phyloP scores from a whole-genome alignment of 306 rosid species.

The Prunus armeniaca region DNA sequence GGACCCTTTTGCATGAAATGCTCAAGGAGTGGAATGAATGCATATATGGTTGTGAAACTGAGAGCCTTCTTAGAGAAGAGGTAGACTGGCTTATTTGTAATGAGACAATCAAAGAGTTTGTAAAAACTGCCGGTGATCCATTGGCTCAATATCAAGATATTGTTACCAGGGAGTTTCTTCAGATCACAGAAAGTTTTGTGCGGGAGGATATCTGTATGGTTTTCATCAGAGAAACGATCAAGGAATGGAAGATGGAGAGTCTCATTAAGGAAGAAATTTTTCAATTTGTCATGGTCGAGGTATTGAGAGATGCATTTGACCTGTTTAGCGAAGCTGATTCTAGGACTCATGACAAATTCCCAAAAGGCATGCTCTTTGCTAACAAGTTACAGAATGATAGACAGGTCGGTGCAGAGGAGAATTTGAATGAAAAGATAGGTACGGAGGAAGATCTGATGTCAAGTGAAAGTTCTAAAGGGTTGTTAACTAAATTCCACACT shows the following conservation, averaged over 20 bases:
- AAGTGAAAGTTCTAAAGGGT: constrained; percentile 30
- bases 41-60: constrained; percentile 24
- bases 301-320: constrained; percentile 32
- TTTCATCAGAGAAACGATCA: constrained; percentile 37
- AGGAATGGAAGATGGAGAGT: constrained; percentile 52
- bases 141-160: constrained; percentile 20
- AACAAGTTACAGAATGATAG: constrained; percentile 14
- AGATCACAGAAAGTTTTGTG: constrained; percentile 23
- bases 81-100: constrained; percentile 27
- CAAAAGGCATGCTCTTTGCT: constrained; percentile 4
- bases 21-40: constrained; percentile 36
- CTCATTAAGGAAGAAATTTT: constrained; percentile 36
- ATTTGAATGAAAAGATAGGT: constrained; percentile 27
- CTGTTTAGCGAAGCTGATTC: constrained; percentile 17
- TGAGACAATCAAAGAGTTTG: constrained; percentile 37
- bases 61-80: constrained; percentile 31
- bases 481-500: constrained; percentile 22
- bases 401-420: constrained; percentile 27
- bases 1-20: constrained; percentile 31
- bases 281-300: constrained; percentile 38
- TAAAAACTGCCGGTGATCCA: constrained; percentile 10
- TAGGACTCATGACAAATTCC: constrained; percentile 19
- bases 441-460: constrained; percentile 44
- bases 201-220: constrained; percentile 45
- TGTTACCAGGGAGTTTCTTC: neutral